Conservation (phyloP, 2,329 filamentous ascomycete species). For the Pestalotiopsis sp. region DNA sequence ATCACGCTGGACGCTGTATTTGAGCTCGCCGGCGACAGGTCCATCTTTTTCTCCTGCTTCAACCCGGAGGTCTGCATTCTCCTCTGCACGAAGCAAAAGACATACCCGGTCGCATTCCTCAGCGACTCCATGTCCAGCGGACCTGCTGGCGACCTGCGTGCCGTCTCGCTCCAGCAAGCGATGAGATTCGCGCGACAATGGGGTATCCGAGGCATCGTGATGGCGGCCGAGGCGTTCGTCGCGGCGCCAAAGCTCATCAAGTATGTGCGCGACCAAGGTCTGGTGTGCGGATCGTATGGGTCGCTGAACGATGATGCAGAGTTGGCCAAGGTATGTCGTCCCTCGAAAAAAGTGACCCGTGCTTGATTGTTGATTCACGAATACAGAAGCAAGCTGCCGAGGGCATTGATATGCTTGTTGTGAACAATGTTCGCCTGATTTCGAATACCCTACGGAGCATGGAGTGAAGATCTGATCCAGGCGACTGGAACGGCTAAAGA, state of each 20-base stretch:
- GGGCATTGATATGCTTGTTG: constrained; percentile 12
- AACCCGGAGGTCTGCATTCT: constrained; percentile 10
- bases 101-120: constrained; percentile 7
- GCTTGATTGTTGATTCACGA: background rate
- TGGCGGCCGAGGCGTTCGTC: constrained; percentile 11
- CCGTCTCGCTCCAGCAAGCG: constrained; percentile 1
- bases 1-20: constrained; percentile 2
- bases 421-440: constrained; percentile 13
- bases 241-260: constrained; percentile 10
- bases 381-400: constrained; percentile 9
- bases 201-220: constrained; percentile 8
- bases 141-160: background rate
- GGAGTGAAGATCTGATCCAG: background rate
- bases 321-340: constrained; percentile 9
- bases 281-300: constrained; percentile 13
- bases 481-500: background rate
- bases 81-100: constrained; percentile 6
- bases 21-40: background rate
- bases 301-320: constrained; percentile 12
- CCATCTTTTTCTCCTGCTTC: constrained; percentile 13
- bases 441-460: constrained; percentile 9
- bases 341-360: background rate
- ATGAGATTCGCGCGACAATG: constrained; percentile 7
- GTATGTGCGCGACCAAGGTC: constrained; percentile 7
- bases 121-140: constrained; percentile 16